Evolutionary conservation across 768 basidiomycete species (phyloP), one percentile per base, ranked within the genome.

Genomic region (Phylloporus arenicola): DNA sequence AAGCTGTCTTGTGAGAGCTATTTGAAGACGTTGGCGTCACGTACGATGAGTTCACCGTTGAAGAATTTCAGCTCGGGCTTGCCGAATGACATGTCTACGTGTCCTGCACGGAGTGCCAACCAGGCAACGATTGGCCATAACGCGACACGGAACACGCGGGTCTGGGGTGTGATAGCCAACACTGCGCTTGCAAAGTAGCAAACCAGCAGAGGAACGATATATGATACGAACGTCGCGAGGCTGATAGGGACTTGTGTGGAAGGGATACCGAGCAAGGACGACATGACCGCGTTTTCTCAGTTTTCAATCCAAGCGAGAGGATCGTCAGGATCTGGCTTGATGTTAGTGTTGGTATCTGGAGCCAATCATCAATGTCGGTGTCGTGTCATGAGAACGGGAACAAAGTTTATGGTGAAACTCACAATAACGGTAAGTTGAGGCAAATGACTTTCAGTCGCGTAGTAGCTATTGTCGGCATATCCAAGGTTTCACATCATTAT

Each of bases 171-270:
- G 22, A 77, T 61, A 4, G 79, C 77, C 45, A 82, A 72, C 33
- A 77, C 59, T 24, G 80, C 79, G n/a, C 73, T 73, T 12, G 60
- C 57, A 64, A 76, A 74, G 62, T 78, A 80, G 51, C 68, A 69
- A 17, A 76, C 46, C 3, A 78, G 25, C 10, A 73, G 64, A 7
- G 75, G 77, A n/a, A 75, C 47, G 43, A 79, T 47, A 49, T 72
- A 63, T 25, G 62, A 65, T 33, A 61, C 43, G 52, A 78, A 70
- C 0, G 67, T 62, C 12, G 64, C 45, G 22, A 52, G 22, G 6
- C 68, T 71, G n/a, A 77, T 53, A 11, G 76, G 42, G 9, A 44
- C 14, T 34, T 33, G 47, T 5, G 44, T 25, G 22, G 39, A 19
- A 9, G 40, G 24, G 24, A 52, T 34, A 16, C 29, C 50, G 8